These are phyloP conservation scores for Cercospora brassicicola DNA, from an alignment of 2,329 filamentous ascomycete genomes.

Conservation along the genomic window DNA sequence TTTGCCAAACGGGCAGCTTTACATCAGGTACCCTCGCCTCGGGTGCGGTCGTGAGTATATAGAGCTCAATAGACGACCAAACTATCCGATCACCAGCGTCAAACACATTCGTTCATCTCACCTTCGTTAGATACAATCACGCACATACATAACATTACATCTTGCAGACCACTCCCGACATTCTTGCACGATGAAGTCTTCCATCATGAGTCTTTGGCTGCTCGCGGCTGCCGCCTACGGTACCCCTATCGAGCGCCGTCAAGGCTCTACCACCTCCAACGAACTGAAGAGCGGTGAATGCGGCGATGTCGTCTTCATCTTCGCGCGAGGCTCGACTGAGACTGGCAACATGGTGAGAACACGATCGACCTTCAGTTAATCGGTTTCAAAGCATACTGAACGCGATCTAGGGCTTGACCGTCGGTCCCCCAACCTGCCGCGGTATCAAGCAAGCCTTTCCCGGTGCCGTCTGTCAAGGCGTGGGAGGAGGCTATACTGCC, in stretches of 20 bases:
- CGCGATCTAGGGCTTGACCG: slow-evolving; percentile 24
- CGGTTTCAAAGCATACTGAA: background rate
- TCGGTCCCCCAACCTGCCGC: slow-evolving; percentile 32
- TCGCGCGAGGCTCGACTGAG: slow-evolving; percentile 59
- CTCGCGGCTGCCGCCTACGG: slow-evolving; percentile 16
- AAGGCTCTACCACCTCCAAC: slow-evolving; percentile 24
- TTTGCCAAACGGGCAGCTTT: background rate
- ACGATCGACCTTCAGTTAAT: background rate
- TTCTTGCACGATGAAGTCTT: slow-evolving; percentile 9
- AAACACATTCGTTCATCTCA: slow-evolving; percentile 8
- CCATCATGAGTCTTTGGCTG: slow-evolving; percentile 16
- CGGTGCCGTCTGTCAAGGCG: slow-evolving; percentile 32
- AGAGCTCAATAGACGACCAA: background rate
- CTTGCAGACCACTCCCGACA: background rate
- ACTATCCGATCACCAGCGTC: background rate
- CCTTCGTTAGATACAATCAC: background rate
- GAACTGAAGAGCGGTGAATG: slow-evolving; percentile 40
- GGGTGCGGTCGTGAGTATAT: background rate
- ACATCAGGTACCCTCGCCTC: background rate
- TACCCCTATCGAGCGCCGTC: slow-evolving; percentile 14
- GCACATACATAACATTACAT: background rate
- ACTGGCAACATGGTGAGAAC: slow-evolving; percentile 51
- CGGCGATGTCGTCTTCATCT: slow-evolving; percentile 55
- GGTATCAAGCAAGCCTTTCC: slow-evolving; percentile 29
- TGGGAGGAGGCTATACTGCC: slow-evolving; percentile 31